Evolutionary conservation across 139 green algal species (phyloP), one percentile per base, ranked within the genome.

Genomic region (Chlamydomonas incerta): DNA sequence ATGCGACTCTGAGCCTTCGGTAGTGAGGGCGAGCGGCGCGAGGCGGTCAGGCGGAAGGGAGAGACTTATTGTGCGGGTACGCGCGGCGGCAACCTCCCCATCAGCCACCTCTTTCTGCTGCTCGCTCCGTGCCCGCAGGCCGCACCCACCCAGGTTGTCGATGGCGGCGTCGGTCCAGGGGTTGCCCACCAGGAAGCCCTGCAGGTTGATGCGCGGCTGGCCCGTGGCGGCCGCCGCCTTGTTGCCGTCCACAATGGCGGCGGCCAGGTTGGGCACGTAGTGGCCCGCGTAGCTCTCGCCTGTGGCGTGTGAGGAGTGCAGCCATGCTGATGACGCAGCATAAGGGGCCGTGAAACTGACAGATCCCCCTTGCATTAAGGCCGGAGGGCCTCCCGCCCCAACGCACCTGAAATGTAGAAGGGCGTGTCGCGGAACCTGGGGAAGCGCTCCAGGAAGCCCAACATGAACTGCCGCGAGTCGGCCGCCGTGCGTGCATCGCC

Each of bases 161-260:
- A 93, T 91, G 3, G 72, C 55, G 4, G 94, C 67, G 72, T 98
- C 94, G 0, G 94, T 96, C 95, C 94, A 98, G 1, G 95, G 86
- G 79, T 98, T 98, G 67, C 96, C 95, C 23, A 97, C 89, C n/a
- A 97, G 72, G 73, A 98, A 93, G 58, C 95, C 95, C 66, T 94
- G 73, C n/a, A 74, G 66, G 65, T 81, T 79, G 63, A 74, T 72
- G 23, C 72, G 69, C 41, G 28, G 34, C 8, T 71, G 77, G 9
- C 15, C 62, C n/a, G 55, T 57, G 20, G 85, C 79, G 33, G 57
- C 85, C 23, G 79, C 73, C 37, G 74, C 41, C 68, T 28, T 63
- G 74, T 95, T 94, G 67, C 83, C 88, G 60, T 88, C 73, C 20
- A 96, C 72, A 28, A 97, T 93, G 63, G 91, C 88, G 15, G 50